phyloP scores from a whole-genome alignment of 1,284 basidiomycete genomes.

The Cutaneotrichosporon sp. region DNA sequence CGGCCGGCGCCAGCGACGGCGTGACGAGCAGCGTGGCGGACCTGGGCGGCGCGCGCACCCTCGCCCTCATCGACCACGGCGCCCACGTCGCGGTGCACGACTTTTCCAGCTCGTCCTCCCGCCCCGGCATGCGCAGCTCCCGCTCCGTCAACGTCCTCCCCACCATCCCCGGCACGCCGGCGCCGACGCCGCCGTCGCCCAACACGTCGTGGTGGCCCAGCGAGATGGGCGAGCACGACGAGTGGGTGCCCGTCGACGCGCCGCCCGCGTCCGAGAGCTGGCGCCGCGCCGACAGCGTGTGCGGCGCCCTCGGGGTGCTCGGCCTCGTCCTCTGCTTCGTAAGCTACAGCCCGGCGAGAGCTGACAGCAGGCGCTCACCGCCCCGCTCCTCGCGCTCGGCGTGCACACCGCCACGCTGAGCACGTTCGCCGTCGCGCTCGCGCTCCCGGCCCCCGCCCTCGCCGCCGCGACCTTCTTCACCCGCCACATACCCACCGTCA shows the following conservation, averaged over 20 bases:
- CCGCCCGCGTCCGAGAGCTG: conserved; percentile 3
- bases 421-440: conserved; percentile 31
- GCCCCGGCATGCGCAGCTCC: neutral
- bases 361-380: conserved; percentile 18
- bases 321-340: conserved; percentile 10
- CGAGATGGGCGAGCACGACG: neutral
- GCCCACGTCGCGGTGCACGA: neutral
- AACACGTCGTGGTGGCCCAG: neutral
- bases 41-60: neutral
- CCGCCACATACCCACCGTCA: conserved; percentile 7
- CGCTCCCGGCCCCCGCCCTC: conserved; percentile 35
- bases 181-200: neutral
- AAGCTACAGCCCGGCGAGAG: neutral
- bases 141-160: neutral
- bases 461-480: neutral
- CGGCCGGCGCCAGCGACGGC: neutral
- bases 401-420: conserved; percentile 18
- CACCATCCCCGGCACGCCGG: neutral
- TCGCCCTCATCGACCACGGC: neutral
- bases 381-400: conserved; percentile 30
- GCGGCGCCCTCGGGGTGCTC: conserved; percentile 29
- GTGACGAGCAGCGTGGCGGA: neutral
- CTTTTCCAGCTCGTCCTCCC: neutral
- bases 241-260: conserved; percentile 9
- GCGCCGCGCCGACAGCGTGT: conserved; percentile 22